Evolutionary conservation across 2,329 filamentous ascomycete genomes (phyloP), one percentile per base, ranked within the genome.

Genomic region (Diaporthe amygdali): DNA sequence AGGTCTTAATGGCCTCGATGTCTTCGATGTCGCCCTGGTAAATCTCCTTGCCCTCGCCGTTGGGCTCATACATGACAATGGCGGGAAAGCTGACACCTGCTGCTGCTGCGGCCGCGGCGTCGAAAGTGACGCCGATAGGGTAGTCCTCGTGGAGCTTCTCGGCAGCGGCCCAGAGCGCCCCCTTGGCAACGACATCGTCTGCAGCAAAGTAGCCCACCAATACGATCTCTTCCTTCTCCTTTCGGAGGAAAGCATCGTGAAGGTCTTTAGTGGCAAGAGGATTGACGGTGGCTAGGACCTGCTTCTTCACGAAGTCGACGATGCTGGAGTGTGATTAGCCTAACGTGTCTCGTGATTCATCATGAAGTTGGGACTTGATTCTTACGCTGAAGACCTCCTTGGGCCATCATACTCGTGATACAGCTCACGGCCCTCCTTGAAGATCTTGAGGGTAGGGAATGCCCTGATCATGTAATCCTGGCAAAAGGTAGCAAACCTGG

Each of bases 371-470:
- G 5, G 30, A 6, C 41, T 27, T 56, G 56, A 32, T 66, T 86
- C 89, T 84, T 83, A 91, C 89, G 87, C 88, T 82, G 90, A 91
- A 76, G 95, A 92, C 88, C 98, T 97, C 83, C 96, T 91, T 83
- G 94, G 92, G 80, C 96, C 96, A 77, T 88, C 87, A 86, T 99
- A 99, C 74, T 95, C 92, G 75, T 90, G 87, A 80, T 94, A 85
- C 81, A 93, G 94, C 17, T 98, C 94, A 59, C 86, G 84, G 77
- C 96, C 96, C 78, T 95, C 93, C 44, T 72, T 94, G 94, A 99
- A 99, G 85, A 99, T 90, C 92, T 98, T 99, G 81, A 99, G 90
- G 76, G 96, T 99, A 73, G 96, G 96, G 89, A 98, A 99, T 75
- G 96, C 96, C 88, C 98, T 95, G 56, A 99, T 95, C 74, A 94